A percentile compares a stretch with the other conserved stretches of the same genome.
phyloP scores from a whole-genome alignment of 2,329 filamentous ascomycete genomes.

The Colletotrichum aenigma region DNA sequence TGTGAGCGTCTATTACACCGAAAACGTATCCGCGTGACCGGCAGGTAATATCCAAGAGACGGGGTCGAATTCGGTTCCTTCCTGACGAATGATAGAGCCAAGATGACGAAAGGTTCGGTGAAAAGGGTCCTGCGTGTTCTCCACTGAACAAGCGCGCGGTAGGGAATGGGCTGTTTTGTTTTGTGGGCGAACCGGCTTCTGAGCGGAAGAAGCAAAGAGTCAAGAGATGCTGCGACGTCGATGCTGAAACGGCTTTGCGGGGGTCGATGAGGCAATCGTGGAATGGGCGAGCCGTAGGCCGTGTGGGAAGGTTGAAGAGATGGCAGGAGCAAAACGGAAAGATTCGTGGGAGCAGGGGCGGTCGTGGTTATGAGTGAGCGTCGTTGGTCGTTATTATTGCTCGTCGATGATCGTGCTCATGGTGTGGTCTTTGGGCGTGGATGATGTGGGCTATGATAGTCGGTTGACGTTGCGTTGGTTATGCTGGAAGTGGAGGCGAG shows the following conservation, averaged over 20 bases:
- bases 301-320: background rate
- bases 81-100: background rate
- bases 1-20: background rate
- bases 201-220: background rate
- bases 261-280: background rate
- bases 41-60: background rate
- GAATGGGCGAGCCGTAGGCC: background rate
- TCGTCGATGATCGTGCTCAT: background rate
- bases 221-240: background rate
- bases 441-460: background rate
- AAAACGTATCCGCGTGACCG: background rate
- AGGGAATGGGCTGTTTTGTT: background rate
- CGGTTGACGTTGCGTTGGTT: slow-evolving; percentile 1
- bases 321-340: background rate
- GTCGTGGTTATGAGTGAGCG: background rate
- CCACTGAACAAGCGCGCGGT: slow-evolving; percentile 22
- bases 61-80: background rate
- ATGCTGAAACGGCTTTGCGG: slow-evolving; percentile 4
- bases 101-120: background rate
- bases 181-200: background rate
- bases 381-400: background rate
- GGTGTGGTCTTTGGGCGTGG: background rate
- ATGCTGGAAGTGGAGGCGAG: slow-evolving; percentile 1
- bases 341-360: background rate
- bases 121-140: background rate